These are phyloP conservation scores for Talaromyces sp. DNA, from an alignment of 2,329 filamentous ascomycete genomes.

Conservation along the genomic window DNA sequence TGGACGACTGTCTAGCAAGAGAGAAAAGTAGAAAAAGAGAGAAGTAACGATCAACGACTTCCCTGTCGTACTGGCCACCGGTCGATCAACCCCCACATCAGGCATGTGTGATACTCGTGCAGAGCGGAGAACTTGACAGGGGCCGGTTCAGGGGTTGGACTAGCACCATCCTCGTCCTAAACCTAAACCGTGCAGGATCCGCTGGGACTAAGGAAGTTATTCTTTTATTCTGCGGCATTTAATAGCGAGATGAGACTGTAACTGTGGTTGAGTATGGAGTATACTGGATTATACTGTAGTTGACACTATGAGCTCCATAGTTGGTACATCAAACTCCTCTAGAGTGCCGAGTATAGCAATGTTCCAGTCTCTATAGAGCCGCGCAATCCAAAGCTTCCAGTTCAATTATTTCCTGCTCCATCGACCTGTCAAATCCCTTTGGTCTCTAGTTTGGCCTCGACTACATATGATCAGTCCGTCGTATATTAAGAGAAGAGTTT, in stretches of 20 bases:
- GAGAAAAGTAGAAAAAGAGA: background rate
- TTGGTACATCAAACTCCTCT: no score
- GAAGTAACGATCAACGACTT: background rate
- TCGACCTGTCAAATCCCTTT: background rate
- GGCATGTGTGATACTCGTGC: conserved; percentile 24
- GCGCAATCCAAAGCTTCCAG: no score
- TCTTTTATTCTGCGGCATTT: background rate
- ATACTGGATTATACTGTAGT: no score
- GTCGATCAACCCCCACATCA: conserved; percentile 28
- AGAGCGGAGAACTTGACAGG: conserved; percentile 27
- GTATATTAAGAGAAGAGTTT: no score
- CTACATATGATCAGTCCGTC: no score
- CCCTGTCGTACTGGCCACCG: background rate
- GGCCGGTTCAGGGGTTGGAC: conserved; percentile 29
- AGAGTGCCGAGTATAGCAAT: no score
- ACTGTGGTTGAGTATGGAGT: no score
- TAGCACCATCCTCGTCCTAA: conserved; percentile 13
- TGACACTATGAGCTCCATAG: no score
- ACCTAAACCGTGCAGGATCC: conserved; percentile 13
- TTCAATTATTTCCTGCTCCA: no score
- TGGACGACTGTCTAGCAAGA: background rate
- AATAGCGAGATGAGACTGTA: no score
- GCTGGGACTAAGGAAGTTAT: background rate
- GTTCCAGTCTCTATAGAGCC: no score
- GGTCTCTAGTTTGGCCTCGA: background rate